Evolutionary conservation across 108 stramenopile genomes (phyloP).

Genomic region (Skeletonema marinoi): DNA sequence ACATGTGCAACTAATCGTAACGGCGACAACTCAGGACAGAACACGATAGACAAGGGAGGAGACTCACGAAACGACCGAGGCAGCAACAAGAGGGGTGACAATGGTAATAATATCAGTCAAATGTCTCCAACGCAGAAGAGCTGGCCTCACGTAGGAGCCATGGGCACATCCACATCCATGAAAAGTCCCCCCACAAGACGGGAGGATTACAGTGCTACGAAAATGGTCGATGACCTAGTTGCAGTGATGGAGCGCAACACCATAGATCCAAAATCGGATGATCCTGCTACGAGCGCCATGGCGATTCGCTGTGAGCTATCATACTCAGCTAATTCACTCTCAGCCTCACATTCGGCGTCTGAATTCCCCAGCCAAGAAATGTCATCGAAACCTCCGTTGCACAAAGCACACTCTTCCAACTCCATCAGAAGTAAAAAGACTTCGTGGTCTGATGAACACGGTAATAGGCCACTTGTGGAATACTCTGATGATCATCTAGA

Average conservation of each 20-base stretch:
- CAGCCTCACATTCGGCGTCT: conserved; percentile 26
- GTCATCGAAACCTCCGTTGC: neutral
- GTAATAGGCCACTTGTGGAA: conserved; percentile 61
- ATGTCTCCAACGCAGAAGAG: conserved; percentile 10
- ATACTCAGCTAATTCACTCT: conserved; percentile 1
- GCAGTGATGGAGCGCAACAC: conserved; percentile 36
- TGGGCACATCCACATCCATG: conserved; percentile 12
- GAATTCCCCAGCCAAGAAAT: conserved; percentile 16
- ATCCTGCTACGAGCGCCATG: conserved; percentile 16
- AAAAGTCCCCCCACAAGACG: neutral
- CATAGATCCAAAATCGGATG: neutral
- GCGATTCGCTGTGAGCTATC: neutral
- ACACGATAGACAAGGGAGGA: neutral
- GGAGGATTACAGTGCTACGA: conserved; percentile 3
- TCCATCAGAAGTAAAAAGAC: conserved; percentile 43
- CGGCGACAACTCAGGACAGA: neutral
- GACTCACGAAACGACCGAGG: neutral
- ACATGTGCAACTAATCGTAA: neutral
- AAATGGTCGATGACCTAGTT: conserved; percentile 39
- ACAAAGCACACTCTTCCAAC: conserved; percentile 19
- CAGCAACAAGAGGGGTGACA: neutral
- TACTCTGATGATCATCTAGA: conserved; percentile 65
- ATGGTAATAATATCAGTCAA: neutral
- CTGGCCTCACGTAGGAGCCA: conserved; percentile 24
- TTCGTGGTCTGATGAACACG: conserved; percentile 83